Percentiles rank a stretch among this genome's conserved stretches.
phyloP scores from a whole-genome alignment of 306 rosid genomes.

The Rosa multiflora region DNA sequence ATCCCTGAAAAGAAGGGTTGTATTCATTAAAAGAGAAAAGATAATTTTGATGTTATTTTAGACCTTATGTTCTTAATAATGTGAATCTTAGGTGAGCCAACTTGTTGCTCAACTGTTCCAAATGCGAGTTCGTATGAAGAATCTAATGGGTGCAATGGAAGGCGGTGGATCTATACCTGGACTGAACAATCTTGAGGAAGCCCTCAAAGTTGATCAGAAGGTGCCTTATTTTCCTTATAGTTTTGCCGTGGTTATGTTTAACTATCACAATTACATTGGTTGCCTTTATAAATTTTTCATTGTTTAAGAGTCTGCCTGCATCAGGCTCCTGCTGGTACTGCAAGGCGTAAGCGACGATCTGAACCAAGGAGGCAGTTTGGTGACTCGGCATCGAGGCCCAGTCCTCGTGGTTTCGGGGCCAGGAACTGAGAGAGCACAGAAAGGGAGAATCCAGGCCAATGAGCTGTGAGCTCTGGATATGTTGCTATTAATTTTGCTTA shows the following conservation, averaged over 20 bases:
- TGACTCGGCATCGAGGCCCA: constrained; percentile 59
- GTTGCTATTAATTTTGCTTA: background rate
- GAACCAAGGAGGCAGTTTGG: constrained; percentile 55
- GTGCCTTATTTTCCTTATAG: constrained; percentile 36
- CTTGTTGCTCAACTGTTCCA: constrained; percentile 91
- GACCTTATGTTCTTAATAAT: constrained; percentile 17
- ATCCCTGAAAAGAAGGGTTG: constrained; percentile 11
- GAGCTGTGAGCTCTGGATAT: constrained; percentile 10
- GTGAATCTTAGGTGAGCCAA: constrained; percentile 71
- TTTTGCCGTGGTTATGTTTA: background rate
- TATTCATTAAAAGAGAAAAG: background rate
- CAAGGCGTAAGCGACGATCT: constrained; percentile 77
- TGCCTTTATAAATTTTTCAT: background rate
- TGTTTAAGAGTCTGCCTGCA: constrained; percentile 9
- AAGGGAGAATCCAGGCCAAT: constrained; percentile 21
- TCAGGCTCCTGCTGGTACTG: constrained; percentile 85
- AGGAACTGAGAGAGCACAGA: constrained; percentile 42
- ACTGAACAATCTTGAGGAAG: constrained; percentile 82
- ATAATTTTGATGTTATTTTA: background rate
- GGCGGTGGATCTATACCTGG: constrained; percentile 76
- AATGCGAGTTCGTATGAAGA: constrained; percentile 96
- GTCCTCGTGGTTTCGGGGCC: constrained; percentile 86
- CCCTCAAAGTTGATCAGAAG: constrained; percentile 86
- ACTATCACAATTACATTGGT: background rate
- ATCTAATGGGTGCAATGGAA: constrained; percentile 89